phyloP scores from a whole-genome alignment of 176 grass and related monocot species.

The Cocos nucifera region DNA sequence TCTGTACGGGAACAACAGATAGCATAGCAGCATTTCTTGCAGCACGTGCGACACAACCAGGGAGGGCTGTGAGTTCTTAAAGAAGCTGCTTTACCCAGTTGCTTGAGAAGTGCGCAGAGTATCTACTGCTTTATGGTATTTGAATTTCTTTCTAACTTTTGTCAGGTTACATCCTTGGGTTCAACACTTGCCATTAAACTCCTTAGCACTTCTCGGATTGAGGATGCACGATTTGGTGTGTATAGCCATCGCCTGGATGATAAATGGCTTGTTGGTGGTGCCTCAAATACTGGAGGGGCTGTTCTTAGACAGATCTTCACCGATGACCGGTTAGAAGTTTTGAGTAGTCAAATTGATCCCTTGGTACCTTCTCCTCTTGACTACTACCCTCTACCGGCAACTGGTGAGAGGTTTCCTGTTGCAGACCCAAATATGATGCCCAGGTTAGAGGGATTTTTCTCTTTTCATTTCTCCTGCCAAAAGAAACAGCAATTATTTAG shows the following conservation, averaged over 20 bases:
- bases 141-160: slow-evolving; percentile 4
- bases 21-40: slow-evolving; percentile 79
- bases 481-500: too few relatives aligned
- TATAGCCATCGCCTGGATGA: slow-evolving; percentile 75
- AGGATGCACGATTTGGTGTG: slow-evolving; percentile 62
- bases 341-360: slow-evolving; percentile 47
- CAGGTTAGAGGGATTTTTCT: slow-evolving; percentile 12
- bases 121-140: not conserved
- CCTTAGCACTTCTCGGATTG: slow-evolving; percentile 43
- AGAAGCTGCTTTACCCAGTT: too few relatives aligned
- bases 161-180: slow-evolving; percentile 59
- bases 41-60: slow-evolving; percentile 36
- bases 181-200: slow-evolving; percentile 85
- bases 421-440: slow-evolving; percentile 60
- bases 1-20: slow-evolving; percentile 71
- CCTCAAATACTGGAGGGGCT: slow-evolving; percentile 58
- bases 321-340: slow-evolving; percentile 28
- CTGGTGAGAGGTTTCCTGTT: slow-evolving; percentile 65
- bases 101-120: too few relatives aligned
- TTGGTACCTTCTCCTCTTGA: slow-evolving; percentile 35
- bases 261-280: slow-evolving; percentile 74
- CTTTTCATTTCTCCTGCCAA: too few relatives aligned
- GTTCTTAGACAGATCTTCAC: slow-evolving; percentile 66
- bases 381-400: slow-evolving; percentile 59
- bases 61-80: slow-evolving; percentile 45